Percentiles rank a stretch among this genome's conserved stretches.
Evolutionary conservation across 352 stramenopile species (phyloP).

Genomic region (Phytophthora cactorum): DNA sequence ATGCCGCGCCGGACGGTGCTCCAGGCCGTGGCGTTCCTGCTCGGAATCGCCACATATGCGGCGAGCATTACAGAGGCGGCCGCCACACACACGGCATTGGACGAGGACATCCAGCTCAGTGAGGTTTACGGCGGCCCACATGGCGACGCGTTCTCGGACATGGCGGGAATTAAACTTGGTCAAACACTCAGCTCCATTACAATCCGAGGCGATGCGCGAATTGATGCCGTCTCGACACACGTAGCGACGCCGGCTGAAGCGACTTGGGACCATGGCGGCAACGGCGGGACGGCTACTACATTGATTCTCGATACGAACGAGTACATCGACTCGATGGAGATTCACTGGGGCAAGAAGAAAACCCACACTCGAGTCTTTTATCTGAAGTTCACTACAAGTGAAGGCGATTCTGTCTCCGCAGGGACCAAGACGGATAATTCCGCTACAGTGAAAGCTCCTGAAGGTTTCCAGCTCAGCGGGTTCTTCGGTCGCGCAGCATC

Average conservation of each 20-base stretch:
- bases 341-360: slow-evolving; percentile 31
- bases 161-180: slow-evolving; percentile 17
- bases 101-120: slow-evolving; percentile 30
- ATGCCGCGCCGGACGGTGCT: slow-evolving; percentile 23
- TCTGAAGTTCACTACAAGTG: slow-evolving; percentile 15
- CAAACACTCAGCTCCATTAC: slow-evolving; percentile 29
- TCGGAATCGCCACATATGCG: background rate
- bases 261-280: slow-evolving; percentile 25
- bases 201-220: slow-evolving; percentile 10
- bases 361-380: slow-evolving; percentile 24
- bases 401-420: slow-evolving; percentile 10
- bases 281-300: slow-evolving; percentile 11
- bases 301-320: slow-evolving; percentile 18
- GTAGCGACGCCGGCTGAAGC: slow-evolving; percentile 8
- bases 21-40: slow-evolving; percentile 7
- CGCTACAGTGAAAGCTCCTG: slow-evolving; percentile 7
- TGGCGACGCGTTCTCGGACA: slow-evolving; percentile 30
- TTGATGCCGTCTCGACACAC: slow-evolving; percentile 16
- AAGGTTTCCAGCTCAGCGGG: slow-evolving; percentile 26
- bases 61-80: background rate
- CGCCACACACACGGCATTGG: background rate
- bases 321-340: slow-evolving; percentile 29
- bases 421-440: slow-evolving; percentile 18
- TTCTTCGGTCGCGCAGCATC: slow-evolving; percentile 23
- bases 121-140: slow-evolving; percentile 18